Conservation (phyloP, 2,329 filamentous ascomycete species). For the Arthroderma sp. region DNA sequence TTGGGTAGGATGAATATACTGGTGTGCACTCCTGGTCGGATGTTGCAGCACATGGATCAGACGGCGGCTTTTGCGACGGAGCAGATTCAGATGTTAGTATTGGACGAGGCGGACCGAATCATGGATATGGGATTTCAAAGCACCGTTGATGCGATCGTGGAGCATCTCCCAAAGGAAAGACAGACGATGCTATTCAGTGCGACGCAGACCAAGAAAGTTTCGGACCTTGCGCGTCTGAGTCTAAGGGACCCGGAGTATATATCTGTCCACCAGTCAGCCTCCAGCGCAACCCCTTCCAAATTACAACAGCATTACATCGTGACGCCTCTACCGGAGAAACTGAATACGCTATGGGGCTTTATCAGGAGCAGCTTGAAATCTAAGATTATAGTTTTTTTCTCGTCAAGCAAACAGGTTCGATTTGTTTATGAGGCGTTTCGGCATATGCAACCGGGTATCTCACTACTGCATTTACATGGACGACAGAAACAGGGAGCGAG, state of each 20-base stretch:
- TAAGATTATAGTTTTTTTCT: conserved; percentile 92
- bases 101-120: conserved; percentile 93
- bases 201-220: conserved; percentile 88
- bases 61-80: conserved; percentile 81
- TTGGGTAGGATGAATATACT: conserved; percentile 90
- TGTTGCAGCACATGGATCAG: conserved; percentile 91
- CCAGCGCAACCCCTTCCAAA: conserved; percentile 64
- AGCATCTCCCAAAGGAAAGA: conserved; percentile 71
- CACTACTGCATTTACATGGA: conserved; percentile 82
- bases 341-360: conserved; percentile 87
- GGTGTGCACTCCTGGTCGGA: conserved; percentile 85
- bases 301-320: conserved; percentile 87
- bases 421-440: conserved; percentile 91
- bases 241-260: conserved; percentile 89
- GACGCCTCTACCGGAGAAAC: conserved; percentile 72
- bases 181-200: conserved; percentile 94
- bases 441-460: conserved; percentile 86
- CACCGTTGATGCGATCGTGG: conserved; percentile 81
- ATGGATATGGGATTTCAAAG: conserved; percentile 94
- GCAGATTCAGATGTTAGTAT: conserved; percentile 79
- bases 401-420: conserved; percentile 88
- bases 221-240: conserved; percentile 77
- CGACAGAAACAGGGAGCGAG: conserved; percentile 84
- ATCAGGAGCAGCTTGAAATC: conserved; percentile 80
- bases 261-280: conserved; percentile 74